These are phyloP conservation scores for Verticillium longisporum DNA, from an alignment of 2,329 filamentous ascomycete genomes.

Conservation along the genomic window DNA sequence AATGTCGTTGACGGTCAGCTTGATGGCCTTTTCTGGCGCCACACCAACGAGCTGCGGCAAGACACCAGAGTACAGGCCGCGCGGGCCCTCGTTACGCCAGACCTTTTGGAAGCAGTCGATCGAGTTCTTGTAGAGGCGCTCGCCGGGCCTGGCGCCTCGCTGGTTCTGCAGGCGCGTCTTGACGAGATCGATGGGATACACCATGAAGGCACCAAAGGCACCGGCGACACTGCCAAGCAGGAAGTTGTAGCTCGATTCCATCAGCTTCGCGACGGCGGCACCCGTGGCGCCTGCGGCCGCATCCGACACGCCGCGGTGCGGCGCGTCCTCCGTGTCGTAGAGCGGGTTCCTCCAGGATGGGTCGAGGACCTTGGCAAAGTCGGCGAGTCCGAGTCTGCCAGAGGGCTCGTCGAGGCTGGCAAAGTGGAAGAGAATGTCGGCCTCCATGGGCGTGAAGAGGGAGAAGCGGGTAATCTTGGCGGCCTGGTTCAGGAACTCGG, in stretches of 20 bases:
- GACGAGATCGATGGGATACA: conserved; percentile 96
- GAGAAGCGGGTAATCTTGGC: conserved; percentile 88
- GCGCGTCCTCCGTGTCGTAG: conserved; percentile 41
- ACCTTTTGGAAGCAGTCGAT: conserved; percentile 93
- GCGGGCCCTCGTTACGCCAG: conserved; percentile 82
- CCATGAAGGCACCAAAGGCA: conserved; percentile 98
- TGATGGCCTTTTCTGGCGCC: conserved; percentile 98
- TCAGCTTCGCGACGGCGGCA: conserved; percentile 51
- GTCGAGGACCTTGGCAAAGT: conserved; percentile 94
- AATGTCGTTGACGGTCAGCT: conserved; percentile 95
- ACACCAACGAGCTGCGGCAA: conserved; percentile 93
- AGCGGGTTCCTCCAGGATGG: conserved; percentile 73
- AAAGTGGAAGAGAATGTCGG: conserved; percentile 98
- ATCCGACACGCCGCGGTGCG: conserved; percentile 26
- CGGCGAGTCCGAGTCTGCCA: conserved; percentile 70
- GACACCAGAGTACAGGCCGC: conserved; percentile 88
- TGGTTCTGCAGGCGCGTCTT: conserved; percentile 99
- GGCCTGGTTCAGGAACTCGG: conserved; percentile 93
- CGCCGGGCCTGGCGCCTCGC: conserved; percentile 71
- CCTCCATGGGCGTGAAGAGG: conserved; percentile 96
- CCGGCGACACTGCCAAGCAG: conserved; percentile 81
- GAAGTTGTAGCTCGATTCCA: conserved; percentile 87
- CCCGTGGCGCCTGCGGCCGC: conserved; percentile 36
- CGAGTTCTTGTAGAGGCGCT: conserved; percentile 93
- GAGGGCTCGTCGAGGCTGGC: conserved; percentile 86